Base-by-base conservation (phyloP, 2,329 filamentous ascomycete genomes). In the Escovopsis weberi region DNA sequence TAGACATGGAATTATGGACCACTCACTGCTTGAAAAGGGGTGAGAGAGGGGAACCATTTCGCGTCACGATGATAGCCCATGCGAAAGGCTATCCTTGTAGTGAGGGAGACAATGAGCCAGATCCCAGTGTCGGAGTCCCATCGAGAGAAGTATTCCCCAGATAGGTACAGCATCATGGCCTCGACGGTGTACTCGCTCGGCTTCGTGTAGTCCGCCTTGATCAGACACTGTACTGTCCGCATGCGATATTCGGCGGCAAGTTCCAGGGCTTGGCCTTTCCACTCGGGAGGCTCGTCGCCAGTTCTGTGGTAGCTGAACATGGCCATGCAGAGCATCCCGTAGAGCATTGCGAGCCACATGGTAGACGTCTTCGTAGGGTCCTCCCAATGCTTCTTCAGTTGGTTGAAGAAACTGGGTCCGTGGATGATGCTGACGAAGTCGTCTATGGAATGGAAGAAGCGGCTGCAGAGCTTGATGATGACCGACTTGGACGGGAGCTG, bases 391-490 rank as follows among this genome's bases (percentile, higher is more conserved):
- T 58, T 61, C 26, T 68, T 67, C 5, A 85, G 67, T 59, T 84
- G 75, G 53, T 81, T 75, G 54, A 89, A 79, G 54, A 95, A 95
- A 0, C 85, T 88, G 10, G 87, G 88, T 0, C 80, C 80, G 54
- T 93, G 85, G 40, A 91, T 74, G 49, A 91, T 78, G 55, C 77
- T 80, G 57, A 79, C 75, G n/a, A 74, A 71, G 34, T 75, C 75
- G 48, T 81, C 77, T 62, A 78, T 72, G 0, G 83, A 89, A 57
- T 89, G 89, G 67, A 96, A 95, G 57, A 93, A 98, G 46, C 89
- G 78, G 47, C 81, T 80, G 47, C 94, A 82, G 15, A 96, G 69
- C 23, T 85, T 80, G 53, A 94, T 78, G n/a, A 91, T 82, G 23
- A 79, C 82, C 33, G 83, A 78, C 56, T 87, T 89, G 0, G 81